A percentile compares a stretch with the other conserved stretches of the same genome.
Conservation (phyloP, 139 green algal genomes). For the Haematococcus sp. region DNA sequence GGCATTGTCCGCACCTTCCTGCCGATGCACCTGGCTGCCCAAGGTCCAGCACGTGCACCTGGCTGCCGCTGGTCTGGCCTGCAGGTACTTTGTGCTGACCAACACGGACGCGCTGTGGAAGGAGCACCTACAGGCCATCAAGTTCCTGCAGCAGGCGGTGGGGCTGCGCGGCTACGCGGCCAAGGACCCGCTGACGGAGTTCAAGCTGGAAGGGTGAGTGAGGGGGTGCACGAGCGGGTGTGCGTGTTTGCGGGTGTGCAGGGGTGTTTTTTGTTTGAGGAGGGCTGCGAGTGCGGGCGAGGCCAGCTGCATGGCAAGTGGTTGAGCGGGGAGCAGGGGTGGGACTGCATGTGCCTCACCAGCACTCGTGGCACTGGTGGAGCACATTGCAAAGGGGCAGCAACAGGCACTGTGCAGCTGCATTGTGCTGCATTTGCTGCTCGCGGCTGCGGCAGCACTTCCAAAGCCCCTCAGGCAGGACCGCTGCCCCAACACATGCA, state of each 20-base stretch:
- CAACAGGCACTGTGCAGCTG: no score
- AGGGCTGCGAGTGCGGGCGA: no score
- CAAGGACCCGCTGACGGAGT: slow-evolving; percentile 96
- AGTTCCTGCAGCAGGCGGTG: slow-evolving; percentile 97
- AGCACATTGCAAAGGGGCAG: no score
- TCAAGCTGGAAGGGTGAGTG: slow-evolving; percentile 94
- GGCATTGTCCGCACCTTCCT: no score
- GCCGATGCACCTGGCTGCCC: no score
- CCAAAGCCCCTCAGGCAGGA: not conserved
- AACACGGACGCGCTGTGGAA: slow-evolving; percentile 98
- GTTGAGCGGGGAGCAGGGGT: not conserved
- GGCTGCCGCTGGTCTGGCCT: no score
- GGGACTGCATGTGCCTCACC: not conserved
- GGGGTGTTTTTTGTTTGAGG: no score
- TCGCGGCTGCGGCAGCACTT: no score
- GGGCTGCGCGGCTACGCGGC: slow-evolving; percentile 80
- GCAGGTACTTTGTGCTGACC: slow-evolving; percentile 90
- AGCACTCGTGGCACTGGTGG: no score
- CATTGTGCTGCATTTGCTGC: no score
- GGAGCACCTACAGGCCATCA: slow-evolving; percentile 96
- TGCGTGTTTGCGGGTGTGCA: not conserved
- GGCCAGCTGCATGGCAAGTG: no score
- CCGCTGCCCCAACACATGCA: not conserved
- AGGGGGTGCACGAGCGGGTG: not conserved
- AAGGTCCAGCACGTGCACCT: no score